These are phyloP conservation scores for Pugionium dolabratum DNA, from an alignment of 345 rosid genomes.

Conservation along the genomic window DNA sequence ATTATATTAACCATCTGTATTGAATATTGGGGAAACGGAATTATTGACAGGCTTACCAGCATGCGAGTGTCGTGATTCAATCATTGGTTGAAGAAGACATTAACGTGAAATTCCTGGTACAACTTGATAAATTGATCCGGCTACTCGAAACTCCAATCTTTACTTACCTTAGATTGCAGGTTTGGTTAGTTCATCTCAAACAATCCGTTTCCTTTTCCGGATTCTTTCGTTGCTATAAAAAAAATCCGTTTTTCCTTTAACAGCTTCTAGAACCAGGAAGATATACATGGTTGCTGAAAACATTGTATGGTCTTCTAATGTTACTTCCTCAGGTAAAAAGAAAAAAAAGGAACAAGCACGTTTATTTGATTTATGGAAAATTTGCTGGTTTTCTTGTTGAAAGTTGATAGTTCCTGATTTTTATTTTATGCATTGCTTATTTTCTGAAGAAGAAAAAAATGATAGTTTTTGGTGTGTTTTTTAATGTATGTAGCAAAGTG, in stretches of 20 bases:
- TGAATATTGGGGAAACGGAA: conserved; percentile 7
- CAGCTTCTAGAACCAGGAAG: conserved; percentile 98
- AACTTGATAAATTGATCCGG: conserved; percentile 94
- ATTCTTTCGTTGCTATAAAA: not conserved
- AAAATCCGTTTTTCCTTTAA: not conserved
- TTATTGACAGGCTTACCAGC: conserved; percentile 81
- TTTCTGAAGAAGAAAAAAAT: too few relatives aligned
- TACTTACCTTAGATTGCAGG: conserved; percentile 99
- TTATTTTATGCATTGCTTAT: too few relatives aligned
- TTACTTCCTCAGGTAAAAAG: conserved; percentile 89
- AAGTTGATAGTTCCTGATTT: not conserved
- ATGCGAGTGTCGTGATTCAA: conserved; percentile 87
- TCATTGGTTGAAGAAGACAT: conserved; percentile 96
- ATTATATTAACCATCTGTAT: conserved; percentile 5
- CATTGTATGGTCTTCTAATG: conserved; percentile 94
- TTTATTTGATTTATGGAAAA: not conserved
- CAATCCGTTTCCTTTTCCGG: not conserved
- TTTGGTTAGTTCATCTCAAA: conserved; percentile 39
- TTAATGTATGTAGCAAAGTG: conserved; percentile 74
- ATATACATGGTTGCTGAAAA: conserved; percentile 81
- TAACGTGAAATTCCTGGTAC: conserved; percentile 88
- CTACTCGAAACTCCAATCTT: conserved; percentile 97
- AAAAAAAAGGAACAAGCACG: not conserved
- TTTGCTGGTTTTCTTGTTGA: not conserved
- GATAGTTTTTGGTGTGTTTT: not conserved